Conservation (phyloP, 805 yeast species). For the Schwanniomyces polymorphus region DNA sequence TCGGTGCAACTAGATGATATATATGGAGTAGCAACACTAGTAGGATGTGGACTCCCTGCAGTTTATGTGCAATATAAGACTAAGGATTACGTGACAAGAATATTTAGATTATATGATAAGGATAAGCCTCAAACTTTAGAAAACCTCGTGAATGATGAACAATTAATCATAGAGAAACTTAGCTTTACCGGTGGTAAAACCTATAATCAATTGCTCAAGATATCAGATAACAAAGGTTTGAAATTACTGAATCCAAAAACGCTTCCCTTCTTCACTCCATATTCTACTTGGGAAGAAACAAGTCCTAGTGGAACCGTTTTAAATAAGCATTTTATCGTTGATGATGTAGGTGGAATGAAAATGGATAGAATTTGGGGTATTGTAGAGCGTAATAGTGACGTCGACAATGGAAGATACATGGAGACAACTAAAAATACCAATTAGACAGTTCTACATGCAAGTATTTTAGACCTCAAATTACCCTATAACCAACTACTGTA, state of each 20-base stretch:
- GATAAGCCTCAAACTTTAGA: slow-evolving; percentile 65
- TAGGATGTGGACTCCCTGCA: slow-evolving; percentile 58
- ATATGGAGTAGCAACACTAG: slow-evolving; percentile 43
- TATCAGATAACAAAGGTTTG: slow-evolving; percentile 36
- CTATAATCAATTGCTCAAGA: slow-evolving; percentile 58
- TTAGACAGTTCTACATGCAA: not conserved
- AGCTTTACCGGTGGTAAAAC: slow-evolving; percentile 65
- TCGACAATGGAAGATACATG: slow-evolving; percentile 63
- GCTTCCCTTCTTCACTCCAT: slow-evolving; percentile 19
- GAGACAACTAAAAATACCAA: slow-evolving; percentile 5
- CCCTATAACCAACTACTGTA: not conserved
- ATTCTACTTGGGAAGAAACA: slow-evolving; percentile 38
- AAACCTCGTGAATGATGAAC: slow-evolving; percentile 60
- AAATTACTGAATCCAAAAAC: slow-evolving; percentile 29
- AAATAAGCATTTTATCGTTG: slow-evolving; percentile 57
- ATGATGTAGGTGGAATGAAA: slow-evolving; percentile 75
- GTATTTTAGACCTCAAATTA: not conserved
- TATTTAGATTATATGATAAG: slow-evolving; percentile 67
- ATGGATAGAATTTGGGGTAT: slow-evolving; percentile 88
- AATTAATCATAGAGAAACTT: slow-evolving; percentile 65
- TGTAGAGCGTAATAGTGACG: slow-evolving; percentile 65
- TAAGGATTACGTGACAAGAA: slow-evolving; percentile 66
- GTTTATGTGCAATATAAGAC: slow-evolving; percentile 51
- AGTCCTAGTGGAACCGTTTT: slow-evolving; percentile 33
- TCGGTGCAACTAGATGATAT: slow-evolving; percentile 54